phyloP scores from a whole-genome alignment of 2,329 filamentous ascomycete genomes.

The Emergomyces orientalis region DNA sequence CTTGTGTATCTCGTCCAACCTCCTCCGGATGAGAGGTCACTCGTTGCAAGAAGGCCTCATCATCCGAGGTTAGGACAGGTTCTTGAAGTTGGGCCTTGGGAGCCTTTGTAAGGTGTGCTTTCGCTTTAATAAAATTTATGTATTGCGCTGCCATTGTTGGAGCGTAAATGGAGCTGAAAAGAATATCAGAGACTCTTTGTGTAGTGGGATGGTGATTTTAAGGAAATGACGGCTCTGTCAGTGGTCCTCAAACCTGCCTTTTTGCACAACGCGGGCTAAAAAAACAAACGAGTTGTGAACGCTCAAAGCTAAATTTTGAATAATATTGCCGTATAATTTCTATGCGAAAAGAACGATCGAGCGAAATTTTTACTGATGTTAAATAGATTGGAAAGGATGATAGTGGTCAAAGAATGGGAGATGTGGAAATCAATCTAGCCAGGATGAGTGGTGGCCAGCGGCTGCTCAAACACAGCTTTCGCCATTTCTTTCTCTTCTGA shows the following conservation, averaged over 20 bases:
- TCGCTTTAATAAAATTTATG: conserved; percentile 35
- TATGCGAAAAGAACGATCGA: neutral
- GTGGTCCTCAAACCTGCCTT: neutral
- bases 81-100: conserved; percentile 23
- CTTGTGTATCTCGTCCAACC: conserved; percentile 36
- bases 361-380: neutral
- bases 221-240: neutral
- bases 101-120: conserved; percentile 26
- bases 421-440: neutral
- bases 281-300: neutral
- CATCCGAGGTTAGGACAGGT: conserved; percentile 50
- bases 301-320: neutral
- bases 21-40: conserved; percentile 38
- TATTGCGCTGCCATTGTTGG: conserved; percentile 30
- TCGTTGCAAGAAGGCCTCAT: conserved; percentile 48
- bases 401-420: neutral
- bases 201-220: neutral
- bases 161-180: neutral
- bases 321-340: neutral
- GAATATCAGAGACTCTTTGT: neutral
- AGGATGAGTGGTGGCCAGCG: neutral
- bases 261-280: neutral
- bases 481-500: neutral
- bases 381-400: neutral
- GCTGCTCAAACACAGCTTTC: neutral